Percentiles rank a stretch among this genome's conserved stretches.
phyloP scores from a whole-genome alignment of 164 flowering plant genomes.

The Protea cynaroides region DNA sequence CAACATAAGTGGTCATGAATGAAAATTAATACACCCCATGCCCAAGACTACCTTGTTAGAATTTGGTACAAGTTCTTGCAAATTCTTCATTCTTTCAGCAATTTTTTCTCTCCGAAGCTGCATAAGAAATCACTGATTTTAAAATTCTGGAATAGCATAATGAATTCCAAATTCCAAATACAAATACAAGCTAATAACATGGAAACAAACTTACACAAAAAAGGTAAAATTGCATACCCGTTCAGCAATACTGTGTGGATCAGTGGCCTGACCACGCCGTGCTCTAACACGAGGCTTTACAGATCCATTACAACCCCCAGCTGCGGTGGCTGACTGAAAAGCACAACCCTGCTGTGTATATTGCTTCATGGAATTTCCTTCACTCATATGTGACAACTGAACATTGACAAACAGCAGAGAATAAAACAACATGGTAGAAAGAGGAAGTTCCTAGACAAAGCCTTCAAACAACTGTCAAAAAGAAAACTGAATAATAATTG shows the following conservation, averaged over 20 bases:
- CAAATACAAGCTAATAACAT: background rate
- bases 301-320: constrained; percentile 22
- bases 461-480: background rate
- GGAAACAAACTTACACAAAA: background rate
- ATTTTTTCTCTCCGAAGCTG: constrained; percentile 65
- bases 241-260: constrained; percentile 68
- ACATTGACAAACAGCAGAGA: background rate
- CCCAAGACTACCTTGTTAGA: constrained; percentile 41
- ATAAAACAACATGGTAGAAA: background rate
- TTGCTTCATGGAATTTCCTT: constrained; percentile 14
- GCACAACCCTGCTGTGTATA: constrained; percentile 12
- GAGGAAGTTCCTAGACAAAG: background rate
- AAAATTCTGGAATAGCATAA: background rate
- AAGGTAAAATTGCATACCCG: constrained; percentile 20
- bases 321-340: constrained; percentile 17
- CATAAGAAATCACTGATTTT: background rate
- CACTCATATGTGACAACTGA: constrained; percentile 15
- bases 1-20: no score
- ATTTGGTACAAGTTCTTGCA: constrained; percentile 63
- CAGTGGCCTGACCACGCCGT: constrained; percentile 64
- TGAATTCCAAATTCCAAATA: background rate
- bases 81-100: constrained; percentile 56
- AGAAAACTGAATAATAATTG: background rate
- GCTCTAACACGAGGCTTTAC: constrained; percentile 41
- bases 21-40: background rate